Evolutionary conservation across 768 basidiomycete species (phyloP).

Genomic region (Podaxis sp.): DNA sequence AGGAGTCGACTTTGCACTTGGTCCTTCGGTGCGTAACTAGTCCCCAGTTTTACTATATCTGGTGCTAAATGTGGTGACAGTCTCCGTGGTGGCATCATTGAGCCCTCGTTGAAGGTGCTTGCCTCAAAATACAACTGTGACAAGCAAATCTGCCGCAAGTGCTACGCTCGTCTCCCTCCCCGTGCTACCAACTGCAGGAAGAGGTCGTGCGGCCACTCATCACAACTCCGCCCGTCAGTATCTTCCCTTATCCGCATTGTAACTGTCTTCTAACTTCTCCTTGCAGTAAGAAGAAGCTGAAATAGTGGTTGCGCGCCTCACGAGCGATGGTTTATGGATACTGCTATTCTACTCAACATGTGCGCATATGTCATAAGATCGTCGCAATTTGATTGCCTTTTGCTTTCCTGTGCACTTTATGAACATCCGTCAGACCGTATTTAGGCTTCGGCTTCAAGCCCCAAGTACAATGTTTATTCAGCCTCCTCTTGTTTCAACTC

Average conservation of each 20-base stretch:
- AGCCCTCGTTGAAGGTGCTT: constrained; percentile 96
- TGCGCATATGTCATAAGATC: constrained; percentile 10
- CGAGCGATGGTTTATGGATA: constrained; percentile 13
- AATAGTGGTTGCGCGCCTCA: constrained; percentile 49
- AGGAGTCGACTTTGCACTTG: constrained; percentile 96
- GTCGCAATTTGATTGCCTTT: constrained; percentile 4
- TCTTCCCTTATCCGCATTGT: neutral
- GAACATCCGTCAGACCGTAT: neutral
- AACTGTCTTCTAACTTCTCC: neutral
- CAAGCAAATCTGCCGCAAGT: constrained; percentile 99
- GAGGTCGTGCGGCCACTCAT: constrained; percentile 87
- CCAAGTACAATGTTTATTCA: neutral
- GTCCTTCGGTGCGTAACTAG: constrained; percentile 75
- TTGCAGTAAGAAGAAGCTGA: constrained; percentile 91
- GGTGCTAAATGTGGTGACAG: constrained; percentile 31
- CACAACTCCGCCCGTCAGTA: constrained; percentile 87
- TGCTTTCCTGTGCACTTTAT: neutral
- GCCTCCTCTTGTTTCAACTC: neutral
- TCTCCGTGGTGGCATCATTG: constrained; percentile 98
- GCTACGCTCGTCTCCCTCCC: constrained; percentile 98
- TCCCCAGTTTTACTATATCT: constrained; percentile 8
- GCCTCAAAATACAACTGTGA: constrained; percentile 99
- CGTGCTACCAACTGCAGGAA: constrained; percentile 99
- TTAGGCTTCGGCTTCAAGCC: neutral
- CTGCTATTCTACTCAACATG: constrained; percentile 5